Conservation (phyloP, 2,329 filamentous ascomycete species). For the Ramularia endophylla region DNA sequence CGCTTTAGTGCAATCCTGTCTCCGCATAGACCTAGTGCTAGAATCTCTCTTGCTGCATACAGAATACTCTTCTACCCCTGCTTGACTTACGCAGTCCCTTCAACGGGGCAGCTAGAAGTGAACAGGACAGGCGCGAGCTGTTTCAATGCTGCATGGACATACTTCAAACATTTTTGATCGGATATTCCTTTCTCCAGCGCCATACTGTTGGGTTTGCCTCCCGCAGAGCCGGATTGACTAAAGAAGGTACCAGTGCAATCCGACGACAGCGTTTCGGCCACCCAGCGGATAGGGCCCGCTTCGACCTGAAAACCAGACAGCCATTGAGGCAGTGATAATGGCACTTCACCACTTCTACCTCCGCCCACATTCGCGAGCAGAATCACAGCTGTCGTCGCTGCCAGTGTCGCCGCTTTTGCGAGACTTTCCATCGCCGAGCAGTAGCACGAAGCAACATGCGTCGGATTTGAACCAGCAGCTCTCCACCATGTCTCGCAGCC, state of each 20-base stretch:
- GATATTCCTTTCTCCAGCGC: neutral
- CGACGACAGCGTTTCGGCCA: no score
- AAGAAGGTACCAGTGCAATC: neutral
- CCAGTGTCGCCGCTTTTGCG: neutral
- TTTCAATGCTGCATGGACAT: no score
- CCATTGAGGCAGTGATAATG: neutral
- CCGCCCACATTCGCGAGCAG: neutral
- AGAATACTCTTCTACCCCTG: no score
- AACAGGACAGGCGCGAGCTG: no score
- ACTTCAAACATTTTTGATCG: neutral
- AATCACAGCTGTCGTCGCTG: slow-evolving; percentile 5
- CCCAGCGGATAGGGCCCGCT: no score
- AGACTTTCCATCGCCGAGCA: slow-evolving; percentile 3
- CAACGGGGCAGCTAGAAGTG: no score
- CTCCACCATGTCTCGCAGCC: slow-evolving; percentile 16
- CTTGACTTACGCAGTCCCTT: no score
- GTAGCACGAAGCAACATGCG: slow-evolving; percentile 5
- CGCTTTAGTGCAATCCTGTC: no score
- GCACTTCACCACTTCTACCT: neutral
- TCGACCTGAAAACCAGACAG: no score
- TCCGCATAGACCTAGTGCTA: no score
- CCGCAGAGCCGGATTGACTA: neutral
- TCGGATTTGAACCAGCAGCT: slow-evolving; percentile 9
- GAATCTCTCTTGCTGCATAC: no score
- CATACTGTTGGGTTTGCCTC: slow-evolving; percentile 2